Percentiles rank a stretch among this genome's conserved stretches.
Conservation (phyloP, 1,284 basidiomycete genomes). For the Ganoderma resinaceum region DNA sequence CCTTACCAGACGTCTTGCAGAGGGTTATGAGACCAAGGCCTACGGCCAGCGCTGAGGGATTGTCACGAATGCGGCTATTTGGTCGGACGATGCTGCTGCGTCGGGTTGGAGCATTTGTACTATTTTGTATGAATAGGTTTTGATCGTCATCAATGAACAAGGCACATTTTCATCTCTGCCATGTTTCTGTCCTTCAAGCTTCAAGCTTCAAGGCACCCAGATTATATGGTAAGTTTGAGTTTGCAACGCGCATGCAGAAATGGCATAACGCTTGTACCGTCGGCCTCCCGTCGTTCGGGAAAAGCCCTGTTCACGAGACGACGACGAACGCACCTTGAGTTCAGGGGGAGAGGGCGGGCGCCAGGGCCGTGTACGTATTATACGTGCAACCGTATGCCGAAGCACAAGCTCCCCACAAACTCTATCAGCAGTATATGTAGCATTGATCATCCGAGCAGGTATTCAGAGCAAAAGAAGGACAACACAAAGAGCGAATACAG, state of each 20-base stretch:
- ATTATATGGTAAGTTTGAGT: not conserved
- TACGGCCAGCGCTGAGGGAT: constrained; percentile 40
- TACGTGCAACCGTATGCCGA: not conserved
- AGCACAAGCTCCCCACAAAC: not conserved
- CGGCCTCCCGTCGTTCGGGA: constrained; percentile 1
- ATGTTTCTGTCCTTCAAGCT: not conserved
- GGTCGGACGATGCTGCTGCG: constrained; percentile 4
- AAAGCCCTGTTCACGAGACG: not conserved
- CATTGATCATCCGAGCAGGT: constrained; percentile 19
- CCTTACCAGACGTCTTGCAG: constrained; percentile 30
- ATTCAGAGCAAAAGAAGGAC: constrained; percentile 18
- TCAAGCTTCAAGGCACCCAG: not conserved
- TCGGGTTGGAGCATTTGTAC: not conserved
- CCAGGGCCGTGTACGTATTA: not conserved
- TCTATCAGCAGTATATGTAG: constrained; percentile 2
- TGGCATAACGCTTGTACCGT: constrained; percentile 1
- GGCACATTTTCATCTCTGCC: not conserved
- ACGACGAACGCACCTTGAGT: not conserved
- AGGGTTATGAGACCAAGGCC: constrained; percentile 70
- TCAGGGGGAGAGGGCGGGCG: not conserved
- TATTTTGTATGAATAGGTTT: constrained; percentile 23
- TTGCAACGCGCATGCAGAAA: not conserved
- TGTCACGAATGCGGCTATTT: not conserved
- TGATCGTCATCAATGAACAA: not conserved
- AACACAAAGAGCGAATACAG: constrained; percentile 27